Evolutionary conservation across 202 grass and related monocot genomes (phyloP), one percentile per base, ranked within the genome.

Genomic region (Eragrostis tef): DNA sequence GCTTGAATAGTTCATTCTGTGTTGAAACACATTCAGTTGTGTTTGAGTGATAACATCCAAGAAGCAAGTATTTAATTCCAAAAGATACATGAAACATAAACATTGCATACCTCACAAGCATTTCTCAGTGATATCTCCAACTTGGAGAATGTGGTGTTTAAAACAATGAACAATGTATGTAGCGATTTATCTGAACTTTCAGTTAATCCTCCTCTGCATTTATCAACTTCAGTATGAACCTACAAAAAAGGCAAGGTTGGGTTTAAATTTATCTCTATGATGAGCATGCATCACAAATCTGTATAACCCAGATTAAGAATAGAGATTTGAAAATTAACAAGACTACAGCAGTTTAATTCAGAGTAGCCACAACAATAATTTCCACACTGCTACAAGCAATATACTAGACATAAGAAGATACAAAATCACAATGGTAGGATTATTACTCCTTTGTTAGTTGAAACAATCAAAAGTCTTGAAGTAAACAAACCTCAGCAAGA

Each of bases 211-310:
- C 86, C 90, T 81, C 64, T 87, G 70, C 41, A 67, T 74, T 85
- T 92, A 83, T 91, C 80, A 83, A 93, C 77, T 87, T 94, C 92
- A 75, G 80, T 83, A 70, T 98, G 92, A 79, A 98, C 58, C 95
- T 98, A 77, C n/a, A 79, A 41, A 86, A 59, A 27, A 81, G 67
- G 58, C 58, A 73, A 50, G 15, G 7, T n/a, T 34, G n/a, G 29
- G 41, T 65, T 88, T 34, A 49, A 54, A 76, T 58, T 87, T 56
- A 77, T 64, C 42, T 51, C 43, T 49, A 67, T 59, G 47, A 64
- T 64, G 64, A 43, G 43, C 19, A 41, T 22, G 48, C 66, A 81
- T 12, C 49, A 59, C 26, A 34, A 73, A 82, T 20, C 43, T 82
- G 16, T 66, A 77, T 51, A 70, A 59, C 20, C 45, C 54, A 22